Evolutionary conservation across 75 land plant genomes (phyloP).

Genomic region (Selaginella tamariscina): DNA sequence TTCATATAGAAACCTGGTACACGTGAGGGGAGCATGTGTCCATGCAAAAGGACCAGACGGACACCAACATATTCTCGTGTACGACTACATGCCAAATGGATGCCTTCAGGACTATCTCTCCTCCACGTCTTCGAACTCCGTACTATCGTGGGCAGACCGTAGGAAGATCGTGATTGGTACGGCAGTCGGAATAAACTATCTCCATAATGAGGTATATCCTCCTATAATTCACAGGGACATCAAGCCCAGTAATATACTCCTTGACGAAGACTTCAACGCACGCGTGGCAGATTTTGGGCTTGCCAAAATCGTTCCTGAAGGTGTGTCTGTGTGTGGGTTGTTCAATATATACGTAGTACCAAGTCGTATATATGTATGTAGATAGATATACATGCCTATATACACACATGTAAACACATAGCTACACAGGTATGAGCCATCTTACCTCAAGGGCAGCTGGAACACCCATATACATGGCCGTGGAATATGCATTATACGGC

Average conservation of each 20-base stretch:
- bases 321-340: no score
- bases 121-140: conserved; percentile 18
- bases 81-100: conserved; percentile 10
- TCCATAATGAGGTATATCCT: conserved; percentile 3
- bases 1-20: background rate
- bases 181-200: conserved; percentile 7
- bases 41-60: background rate
- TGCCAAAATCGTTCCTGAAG: background rate
- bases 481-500: conserved; percentile 10
- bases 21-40: background rate
- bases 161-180: conserved; percentile 6
- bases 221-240: conserved; percentile 12
- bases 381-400: no score
- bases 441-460: conserved; percentile 2
- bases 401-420: no score
- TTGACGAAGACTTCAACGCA: conserved; percentile 2
- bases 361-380: no score
- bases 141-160: conserved; percentile 12
- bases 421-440: conserved; percentile 10
- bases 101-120: background rate
- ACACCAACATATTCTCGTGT: background rate
- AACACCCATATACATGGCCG: conserved; percentile 3
- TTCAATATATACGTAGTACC: no score
- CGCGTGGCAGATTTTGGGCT: conserved; percentile 12
- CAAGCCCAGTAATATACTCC: conserved; percentile 4